phyloP scores from a whole-genome alignment of 345 rosid genomes.

The Leavenworthia alabamica region DNA sequence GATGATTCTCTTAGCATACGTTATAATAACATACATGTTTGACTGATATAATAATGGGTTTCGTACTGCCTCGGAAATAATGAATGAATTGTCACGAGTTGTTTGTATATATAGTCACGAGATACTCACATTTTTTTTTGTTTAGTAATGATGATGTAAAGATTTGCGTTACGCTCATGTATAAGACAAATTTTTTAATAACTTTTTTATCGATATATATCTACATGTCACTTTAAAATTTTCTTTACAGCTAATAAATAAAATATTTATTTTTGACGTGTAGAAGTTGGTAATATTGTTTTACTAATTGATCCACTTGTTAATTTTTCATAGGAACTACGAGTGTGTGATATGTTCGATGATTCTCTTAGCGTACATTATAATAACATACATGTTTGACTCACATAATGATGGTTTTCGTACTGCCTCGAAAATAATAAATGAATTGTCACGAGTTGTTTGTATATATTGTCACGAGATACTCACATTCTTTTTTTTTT shows the following conservation, averaged over 20 bases:
- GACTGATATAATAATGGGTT: neutral
- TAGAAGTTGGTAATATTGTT: too few relatives aligned
- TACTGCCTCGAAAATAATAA: neutral
- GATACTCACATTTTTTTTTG: neutral
- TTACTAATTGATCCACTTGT: too few relatives aligned
- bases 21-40: neutral
- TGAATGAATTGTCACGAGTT: neutral
- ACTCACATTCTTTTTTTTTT: neutral
- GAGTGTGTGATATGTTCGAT: too few relatives aligned
- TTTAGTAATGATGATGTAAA: neutral
- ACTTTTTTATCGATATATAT: neutral
- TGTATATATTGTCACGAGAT: neutral
- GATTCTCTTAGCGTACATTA: neutral
- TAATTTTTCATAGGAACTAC: too few relatives aligned
- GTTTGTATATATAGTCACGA: neutral
- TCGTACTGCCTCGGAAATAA: neutral
- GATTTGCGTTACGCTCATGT: neutral
- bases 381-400: neutral
- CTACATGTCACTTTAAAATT: neutral
- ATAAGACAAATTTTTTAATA: neutral
- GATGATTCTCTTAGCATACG: neutral
- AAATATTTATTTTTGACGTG: neutral
- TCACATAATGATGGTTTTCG: neutral
- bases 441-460: neutral
- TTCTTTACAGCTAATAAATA: too few relatives aligned